Base-by-base conservation (phyloP, 306 rosid genomes). In the Vigna nakashimae region DNA sequence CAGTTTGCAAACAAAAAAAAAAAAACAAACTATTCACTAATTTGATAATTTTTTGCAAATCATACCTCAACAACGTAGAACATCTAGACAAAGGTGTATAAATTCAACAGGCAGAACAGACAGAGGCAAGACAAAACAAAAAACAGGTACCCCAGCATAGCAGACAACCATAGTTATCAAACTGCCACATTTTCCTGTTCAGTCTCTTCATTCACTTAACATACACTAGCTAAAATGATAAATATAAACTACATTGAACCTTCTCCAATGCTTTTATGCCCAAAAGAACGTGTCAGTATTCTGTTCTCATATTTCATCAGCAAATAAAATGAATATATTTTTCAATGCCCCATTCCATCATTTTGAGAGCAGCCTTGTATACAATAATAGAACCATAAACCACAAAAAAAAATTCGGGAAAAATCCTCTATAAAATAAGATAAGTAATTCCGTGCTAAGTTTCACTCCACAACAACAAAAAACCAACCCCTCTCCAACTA, bases 281-380 rank as follows among this genome's bases (percentile, higher is more conserved):
- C 42, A 43, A 51, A 56, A 42, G 38, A 11, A 48, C 15, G 38
- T 43, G 4, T 40, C 53, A 67, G 18, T 40, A 43, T 76, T 53
- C 46, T 43, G 28, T 14, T 43, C 74, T 63, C 36, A 64, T 53
- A 76, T 52, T 53, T 63, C 73, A 40, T 36, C 74, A 51, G 30
- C 55, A 40, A 59, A 52, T 18, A 9, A 10, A 48, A 28, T 11
- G 15, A 22, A 16, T 48, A 36, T 38, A 50, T 51, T 67, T 60
- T 74, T 48, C 18, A 7, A 28, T 53, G 20, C 75, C 16, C 24
- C 57, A 42, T 42, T 28, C 74, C 65, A 72, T 43, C 17, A 22
- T 18, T 32, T 52, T 36, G 18, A 48, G 46, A 12, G 52, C 38
- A 50, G 64, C n/a, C 51, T 64, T 13, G 13, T 15, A 34, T 63